These are phyloP conservation scores for Auxenochlorella pyrenoidosa DNA, from an alignment of 139 green algal genomes.

Conservation along the genomic window DNA sequence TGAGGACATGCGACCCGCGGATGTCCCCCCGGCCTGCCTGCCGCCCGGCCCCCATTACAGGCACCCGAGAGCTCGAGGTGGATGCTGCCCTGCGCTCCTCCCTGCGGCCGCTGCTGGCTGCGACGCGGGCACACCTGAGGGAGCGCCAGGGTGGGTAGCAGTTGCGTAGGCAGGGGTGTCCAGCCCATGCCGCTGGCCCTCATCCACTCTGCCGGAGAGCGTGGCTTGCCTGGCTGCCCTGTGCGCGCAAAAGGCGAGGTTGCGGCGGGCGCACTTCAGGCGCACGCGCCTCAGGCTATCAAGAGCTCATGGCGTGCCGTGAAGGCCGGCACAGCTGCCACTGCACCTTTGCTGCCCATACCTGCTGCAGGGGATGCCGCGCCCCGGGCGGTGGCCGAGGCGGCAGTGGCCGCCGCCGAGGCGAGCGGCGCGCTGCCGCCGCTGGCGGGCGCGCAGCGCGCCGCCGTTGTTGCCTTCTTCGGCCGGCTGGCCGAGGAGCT, in stretches of 20 bases:
- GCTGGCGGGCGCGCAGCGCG: slow-evolving; percentile 22
- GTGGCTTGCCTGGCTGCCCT: too few relatives aligned
- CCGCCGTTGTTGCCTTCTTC: slow-evolving; percentile 12
- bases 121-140: not conserved
- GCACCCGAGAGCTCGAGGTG: not conserved
- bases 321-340: too few relatives aligned
- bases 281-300: too few relatives aligned
- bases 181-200: too few relatives aligned
- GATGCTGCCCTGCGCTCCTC: not conserved
- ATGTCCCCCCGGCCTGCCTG: not conserved
- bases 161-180: too few relatives aligned
- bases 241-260: too few relatives aligned
- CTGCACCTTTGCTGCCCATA: too few relatives aligned
- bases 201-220: too few relatives aligned
- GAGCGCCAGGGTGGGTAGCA: not conserved
- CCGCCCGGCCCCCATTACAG: not conserved
- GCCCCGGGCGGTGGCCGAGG: not conserved
- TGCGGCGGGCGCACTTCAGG: too few relatives aligned
- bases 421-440: slow-evolving; percentile 31
- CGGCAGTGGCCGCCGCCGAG: slow-evolving; percentile 30
- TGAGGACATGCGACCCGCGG: too few relatives aligned
- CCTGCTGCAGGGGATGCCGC: too few relatives aligned
- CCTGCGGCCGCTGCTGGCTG: not conserved
- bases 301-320: too few relatives aligned
- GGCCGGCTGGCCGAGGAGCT: not conserved